Percentiles rank a stretch among this genome's conserved stretches.
Evolutionary conservation across 306 rosid species (phyloP).

Genomic region (apple (Malus domestica)): DNA sequence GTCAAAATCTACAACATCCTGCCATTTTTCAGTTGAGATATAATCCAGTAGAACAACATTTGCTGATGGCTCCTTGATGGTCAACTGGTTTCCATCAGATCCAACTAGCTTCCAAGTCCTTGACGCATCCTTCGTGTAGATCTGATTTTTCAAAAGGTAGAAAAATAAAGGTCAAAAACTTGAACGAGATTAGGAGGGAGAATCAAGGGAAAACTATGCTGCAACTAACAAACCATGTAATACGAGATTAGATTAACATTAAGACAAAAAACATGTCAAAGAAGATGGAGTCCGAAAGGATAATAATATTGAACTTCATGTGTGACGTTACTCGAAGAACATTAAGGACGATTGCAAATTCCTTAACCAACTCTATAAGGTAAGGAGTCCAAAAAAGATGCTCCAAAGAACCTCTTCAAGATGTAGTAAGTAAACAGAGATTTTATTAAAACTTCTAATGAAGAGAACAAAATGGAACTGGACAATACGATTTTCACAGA

Average conservation of each 20-base stretch:
- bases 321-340: background rate
- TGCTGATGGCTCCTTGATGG: slow-evolving; percentile 74
- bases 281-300: background rate
- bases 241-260: background rate
- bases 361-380: no score
- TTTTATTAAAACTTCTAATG: background rate
- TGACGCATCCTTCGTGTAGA: slow-evolving; percentile 72
- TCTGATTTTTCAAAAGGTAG: slow-evolving; percentile 31
- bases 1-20: slow-evolving; percentile 72
- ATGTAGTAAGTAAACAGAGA: background rate
- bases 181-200: background rate
- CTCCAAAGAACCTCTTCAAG: background rate
- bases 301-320: background rate
- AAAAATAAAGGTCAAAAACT: no score
- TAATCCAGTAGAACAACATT: slow-evolving; percentile 72
- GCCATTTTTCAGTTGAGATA: slow-evolving; percentile 74
- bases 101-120: slow-evolving; percentile 76
- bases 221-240: background rate
- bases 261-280: background rate
- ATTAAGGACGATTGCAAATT: background rate
- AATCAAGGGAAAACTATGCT: background rate
- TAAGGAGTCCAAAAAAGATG: background rate
- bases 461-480: background rate
- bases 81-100: slow-evolving; percentile 53
- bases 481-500: no score